Conservation (phyloP, 352 stramenopile species). For the Globisporangium irregulare region DNA sequence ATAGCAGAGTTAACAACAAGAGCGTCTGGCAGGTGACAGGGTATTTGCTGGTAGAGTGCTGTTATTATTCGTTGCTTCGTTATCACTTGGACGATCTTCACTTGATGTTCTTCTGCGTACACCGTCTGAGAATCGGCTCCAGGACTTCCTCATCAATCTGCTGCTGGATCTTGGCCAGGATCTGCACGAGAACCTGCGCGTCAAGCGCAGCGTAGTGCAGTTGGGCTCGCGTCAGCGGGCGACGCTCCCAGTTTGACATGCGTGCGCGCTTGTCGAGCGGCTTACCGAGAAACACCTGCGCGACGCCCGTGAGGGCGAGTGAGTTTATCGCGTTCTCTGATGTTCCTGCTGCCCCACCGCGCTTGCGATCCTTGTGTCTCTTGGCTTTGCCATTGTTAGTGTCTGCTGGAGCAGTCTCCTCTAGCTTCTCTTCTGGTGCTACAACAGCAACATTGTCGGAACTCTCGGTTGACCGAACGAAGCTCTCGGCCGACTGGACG, state of each 20-base stretch:
- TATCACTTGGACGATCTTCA: conserved; percentile 7
- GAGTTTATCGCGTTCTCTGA: conserved; percentile 16
- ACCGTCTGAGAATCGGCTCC: conserved; percentile 26
- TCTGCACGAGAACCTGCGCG: conserved; percentile 58
- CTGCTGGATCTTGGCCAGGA: conserved; percentile 56
- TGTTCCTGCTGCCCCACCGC: conserved; percentile 21
- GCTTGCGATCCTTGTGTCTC: neutral
- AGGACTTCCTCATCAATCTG: conserved; percentile 28
- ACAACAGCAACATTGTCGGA: neutral
- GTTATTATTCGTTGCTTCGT: neutral
- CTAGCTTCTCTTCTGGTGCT: neutral
- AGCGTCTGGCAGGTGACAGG: neutral
- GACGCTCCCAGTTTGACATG: conserved; percentile 77
- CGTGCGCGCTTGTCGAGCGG: conserved; percentile 67
- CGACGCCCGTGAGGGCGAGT: conserved; percentile 48
- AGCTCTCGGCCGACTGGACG: conserved; percentile 7
- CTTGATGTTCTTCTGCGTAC: conserved; percentile 40
- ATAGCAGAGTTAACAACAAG: conserved; percentile 18
- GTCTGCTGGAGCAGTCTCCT: neutral
- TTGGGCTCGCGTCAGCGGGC: conserved; percentile 61
- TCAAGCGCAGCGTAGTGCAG: conserved; percentile 73
- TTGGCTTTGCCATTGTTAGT: conserved; percentile 11
- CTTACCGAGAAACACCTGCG: conserved; percentile 52
- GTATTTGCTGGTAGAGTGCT: neutral
- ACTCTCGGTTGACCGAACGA: conserved; percentile 5